Conservation (phyloP, 441 rosid genomes). For the Mallotus japonicus region DNA sequence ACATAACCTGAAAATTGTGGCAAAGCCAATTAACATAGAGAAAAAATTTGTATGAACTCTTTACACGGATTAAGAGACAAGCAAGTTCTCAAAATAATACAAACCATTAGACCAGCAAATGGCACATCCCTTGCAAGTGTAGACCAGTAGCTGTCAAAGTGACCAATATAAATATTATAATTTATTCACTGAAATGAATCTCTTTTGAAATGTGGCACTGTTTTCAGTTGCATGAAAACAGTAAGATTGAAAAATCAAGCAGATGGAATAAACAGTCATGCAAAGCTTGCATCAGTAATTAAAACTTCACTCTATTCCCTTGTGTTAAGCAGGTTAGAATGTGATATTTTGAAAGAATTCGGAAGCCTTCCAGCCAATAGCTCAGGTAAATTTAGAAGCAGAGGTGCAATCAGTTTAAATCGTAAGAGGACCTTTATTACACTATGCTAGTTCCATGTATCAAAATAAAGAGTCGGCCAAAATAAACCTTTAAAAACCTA, state of each 20-base stretch:
- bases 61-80: not conserved
- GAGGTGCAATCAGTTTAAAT: not conserved
- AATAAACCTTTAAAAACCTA: not conserved
- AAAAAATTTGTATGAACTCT: not conserved
- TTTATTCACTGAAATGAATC: not conserved
- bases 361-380: not conserved
- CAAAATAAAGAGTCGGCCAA: not conserved
- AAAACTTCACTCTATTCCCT: not conserved
- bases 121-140: constrained; percentile 95
- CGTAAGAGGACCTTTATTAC: not conserved
- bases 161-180: constrained; percentile 18
- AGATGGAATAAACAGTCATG: not conserved
- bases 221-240: constrained; percentile 1
- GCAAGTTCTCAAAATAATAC: constrained; percentile 13
- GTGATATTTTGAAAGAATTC: not conserved
- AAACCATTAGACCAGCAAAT: constrained; percentile 91
- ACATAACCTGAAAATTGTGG: constrained; percentile 60
- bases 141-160: constrained; percentile 69
- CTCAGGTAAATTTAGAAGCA: not conserved
- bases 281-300: not conserved
- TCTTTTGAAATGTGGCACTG: not conserved
- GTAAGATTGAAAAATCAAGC: not conserved
- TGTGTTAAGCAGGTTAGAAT: not conserved
- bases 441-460: not conserved
- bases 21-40: not conserved